These are phyloP conservation scores for Umbilicus rupestris DNA, from an alignment of 164 flowering plant genomes.

Conservation along the genomic window DNA sequence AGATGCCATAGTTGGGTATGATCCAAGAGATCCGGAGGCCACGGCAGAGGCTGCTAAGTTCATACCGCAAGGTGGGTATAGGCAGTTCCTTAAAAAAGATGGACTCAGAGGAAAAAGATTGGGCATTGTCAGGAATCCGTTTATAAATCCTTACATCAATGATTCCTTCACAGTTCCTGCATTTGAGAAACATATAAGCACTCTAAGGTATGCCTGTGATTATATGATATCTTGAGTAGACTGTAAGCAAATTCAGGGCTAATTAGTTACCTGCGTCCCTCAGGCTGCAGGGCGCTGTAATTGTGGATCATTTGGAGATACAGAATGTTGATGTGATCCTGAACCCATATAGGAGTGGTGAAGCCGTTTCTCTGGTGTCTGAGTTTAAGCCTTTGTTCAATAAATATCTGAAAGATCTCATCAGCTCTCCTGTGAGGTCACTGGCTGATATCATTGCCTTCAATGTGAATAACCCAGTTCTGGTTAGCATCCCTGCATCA, in stretches of 20 bases:
- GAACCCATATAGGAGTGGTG: conserved; percentile 17
- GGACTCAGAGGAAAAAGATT: conserved; percentile 58
- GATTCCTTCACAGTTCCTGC: conserved; percentile 4
- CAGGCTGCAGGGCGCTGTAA: conserved; percentile 29
- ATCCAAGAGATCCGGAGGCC: conserved; percentile 33
- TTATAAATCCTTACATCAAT: conserved; percentile 12
- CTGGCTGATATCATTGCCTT: conserved; percentile 49
- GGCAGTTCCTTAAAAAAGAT: conserved; percentile 36
- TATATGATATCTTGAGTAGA: background rate
- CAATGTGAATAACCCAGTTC: conserved; percentile 28
- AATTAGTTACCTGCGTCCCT: background rate
- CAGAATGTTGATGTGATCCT: conserved; percentile 20
- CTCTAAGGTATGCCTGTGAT: conserved; percentile 23
- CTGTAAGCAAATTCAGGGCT: background rate
- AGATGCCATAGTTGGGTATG: conserved; percentile 58
- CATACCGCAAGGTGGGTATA: conserved; percentile 64
- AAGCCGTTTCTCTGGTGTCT: conserved; percentile 21
- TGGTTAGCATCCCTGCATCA: conserved; percentile 20
- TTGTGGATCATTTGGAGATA: conserved; percentile 40
- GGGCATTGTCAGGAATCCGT: conserved; percentile 29
- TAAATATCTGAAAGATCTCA: conserved; percentile 32
- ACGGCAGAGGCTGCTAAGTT: conserved; percentile 30
- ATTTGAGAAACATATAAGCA: conserved; percentile 23
- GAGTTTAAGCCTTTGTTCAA: conserved; percentile 48
- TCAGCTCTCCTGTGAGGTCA: conserved; percentile 44